Base-by-base conservation (phyloP, 345 rosid genomes). In the Salix udensis region DNA sequence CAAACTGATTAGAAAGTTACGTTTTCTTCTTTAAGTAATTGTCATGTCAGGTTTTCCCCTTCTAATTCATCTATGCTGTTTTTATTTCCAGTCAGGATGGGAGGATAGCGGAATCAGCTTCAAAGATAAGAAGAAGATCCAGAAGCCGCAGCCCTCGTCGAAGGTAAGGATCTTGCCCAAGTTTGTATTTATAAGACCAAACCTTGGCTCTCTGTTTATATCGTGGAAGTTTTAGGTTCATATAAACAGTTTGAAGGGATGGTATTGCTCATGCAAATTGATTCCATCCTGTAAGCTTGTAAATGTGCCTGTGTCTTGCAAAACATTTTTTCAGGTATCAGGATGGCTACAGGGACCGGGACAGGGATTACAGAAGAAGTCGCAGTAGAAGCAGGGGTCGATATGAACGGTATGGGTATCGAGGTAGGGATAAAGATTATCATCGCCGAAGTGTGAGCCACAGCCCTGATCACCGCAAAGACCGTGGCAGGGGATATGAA, bases 381-480 rank as follows among this genome's bases (percentile, higher is more conserved):
- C 86, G 86, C 70, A 88, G 94, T 30, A 84, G 88, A 79, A 88
- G 94, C 76, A 74, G 44, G 42, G 91, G 88, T 28, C 79, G 89
- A 79, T 79, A 78, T 77, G 88, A 83, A 4, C 88, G 80, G 75
- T 91, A 87, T 10, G 86, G 83, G 77, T 73, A 85, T 83, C 84
- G 82, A 66, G 91, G 87, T 67, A 89, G 70, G 79, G 88, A 84
- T 67, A 86, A 84, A 76, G 88, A 87, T 75, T 80, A 85, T 76
- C 87, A 66, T 40, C 86, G 83, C 2, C 85, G 85, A 53, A 87
- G 92, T 67, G 86, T 88, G 87, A 88, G 91, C 75, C 86, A 85
- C 66, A 90, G 94, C 67, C 92, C 88, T 64, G 88, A 82, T 71
- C 76, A 76, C 44, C 26, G 62, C 58, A 88, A 70, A 85, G 85